These are phyloP conservation scores for Ensete glaucum DNA, from an alignment of 176 grass and related monocot genomes.

Conservation along the genomic window DNA sequence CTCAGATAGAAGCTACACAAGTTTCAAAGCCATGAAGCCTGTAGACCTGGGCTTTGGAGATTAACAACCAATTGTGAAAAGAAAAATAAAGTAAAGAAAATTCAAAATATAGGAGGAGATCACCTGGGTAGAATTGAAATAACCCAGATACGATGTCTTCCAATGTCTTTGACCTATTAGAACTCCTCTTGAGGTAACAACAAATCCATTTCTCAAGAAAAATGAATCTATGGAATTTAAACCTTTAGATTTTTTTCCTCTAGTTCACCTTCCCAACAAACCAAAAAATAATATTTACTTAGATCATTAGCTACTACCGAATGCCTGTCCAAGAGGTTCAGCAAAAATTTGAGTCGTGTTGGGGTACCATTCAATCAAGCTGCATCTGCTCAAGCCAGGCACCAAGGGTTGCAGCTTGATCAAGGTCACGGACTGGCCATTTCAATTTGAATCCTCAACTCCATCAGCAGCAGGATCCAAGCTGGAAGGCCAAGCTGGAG, in stretches of 20 bases:
- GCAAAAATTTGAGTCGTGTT: background rate
- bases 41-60: background rate
- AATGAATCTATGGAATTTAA: background rate
- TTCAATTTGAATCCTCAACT: conserved; percentile 1
- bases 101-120: background rate
- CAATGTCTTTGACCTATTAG: background rate
- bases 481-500: conserved; percentile 1
- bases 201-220: background rate
- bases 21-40: background rate
- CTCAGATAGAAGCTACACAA: background rate
- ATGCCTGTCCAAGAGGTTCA: background rate
- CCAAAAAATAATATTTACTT: conserved; percentile 9
- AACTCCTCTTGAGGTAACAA: background rate
- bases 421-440: conserved; percentile 5
- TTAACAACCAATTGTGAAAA: background rate
- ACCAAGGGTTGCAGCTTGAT: conserved; percentile 28
- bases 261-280: background rate
- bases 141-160: background rate
- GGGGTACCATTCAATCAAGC: conserved; percentile 58
- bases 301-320: background rate
- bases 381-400: conserved; percentile 45
- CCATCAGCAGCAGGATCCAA: background rate
- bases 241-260: background rate
- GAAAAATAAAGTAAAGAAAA: background rate
- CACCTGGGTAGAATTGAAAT: background rate